Evolutionary conservation across 768 basidiomycete species (phyloP), one percentile per base, ranked within the genome.

Genomic region (Amanita polypyramis): DNA sequence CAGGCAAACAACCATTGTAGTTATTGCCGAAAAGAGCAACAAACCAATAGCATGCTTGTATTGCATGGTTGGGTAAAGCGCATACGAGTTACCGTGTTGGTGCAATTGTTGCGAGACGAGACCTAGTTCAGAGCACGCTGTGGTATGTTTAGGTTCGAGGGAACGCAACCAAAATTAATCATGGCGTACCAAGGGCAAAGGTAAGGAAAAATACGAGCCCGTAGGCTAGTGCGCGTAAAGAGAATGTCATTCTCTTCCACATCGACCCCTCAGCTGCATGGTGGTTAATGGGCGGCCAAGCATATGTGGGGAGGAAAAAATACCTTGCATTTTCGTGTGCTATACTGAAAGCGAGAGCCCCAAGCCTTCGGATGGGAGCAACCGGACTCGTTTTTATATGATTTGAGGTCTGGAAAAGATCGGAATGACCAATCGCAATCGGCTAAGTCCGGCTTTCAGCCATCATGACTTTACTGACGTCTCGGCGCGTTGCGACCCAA

Each of bases 61-160:
- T 40, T 61, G 52, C 25, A 52, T 55, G 4, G 59, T 59, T 0
- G 62, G 59, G 37, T 63, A 66, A 45, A 61, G 53, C 12, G 48
- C 45, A 35, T 56, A 50, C 14, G 32, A 47, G 25, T 61, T 56
- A 1, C 64, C 64, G 23, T 59, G 58, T 37, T 56, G 58, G 50
- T 66, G 64, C 41, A 66, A 54, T 32, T 62, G 57, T 29, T 63
- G 44, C 1, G 59, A 60, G 15, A 66, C 63, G 12, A 63, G 58
- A 12, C 62, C 62, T 20, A 66, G 58, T 40, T 60, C 56, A 27
- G 55, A 53, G 43, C 49, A 57, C 14, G 60, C 62, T 63, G 39
- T 23, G 15, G n/a, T 11, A 2, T 10, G 43, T 11, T 45, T 20
- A 25, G 39, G 19, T 3, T 8, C 2, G n/a, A 36, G 34, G 10